Percentiles rank a stretch among this genome's conserved stretches.
Evolutionary conservation across 1,284 basidiomycete genomes (phyloP).

Genomic region (Rhodotorula glutinis): DNA sequence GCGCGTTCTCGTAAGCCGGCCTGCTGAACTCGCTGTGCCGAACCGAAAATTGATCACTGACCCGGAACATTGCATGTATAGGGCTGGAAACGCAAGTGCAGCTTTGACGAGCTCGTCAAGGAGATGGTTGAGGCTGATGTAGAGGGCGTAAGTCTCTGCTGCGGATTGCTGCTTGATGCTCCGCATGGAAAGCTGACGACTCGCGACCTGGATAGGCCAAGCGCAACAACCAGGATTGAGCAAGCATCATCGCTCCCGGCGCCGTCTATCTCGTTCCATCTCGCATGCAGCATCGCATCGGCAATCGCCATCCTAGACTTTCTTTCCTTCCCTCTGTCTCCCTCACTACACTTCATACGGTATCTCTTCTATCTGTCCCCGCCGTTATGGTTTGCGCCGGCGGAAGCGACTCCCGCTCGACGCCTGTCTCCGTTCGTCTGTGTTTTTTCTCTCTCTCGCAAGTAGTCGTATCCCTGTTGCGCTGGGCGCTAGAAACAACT

Average conservation of each 20-base stretch:
- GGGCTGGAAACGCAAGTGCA: conserved; percentile 75
- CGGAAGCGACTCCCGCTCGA: no score
- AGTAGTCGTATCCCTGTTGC: no score
- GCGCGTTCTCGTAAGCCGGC: conserved; percentile 58
- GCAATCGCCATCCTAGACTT: background rate
- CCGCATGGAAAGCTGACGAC: no score
- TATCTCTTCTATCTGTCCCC: no score
- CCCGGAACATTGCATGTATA: background rate
- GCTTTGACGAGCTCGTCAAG: conserved; percentile 73
- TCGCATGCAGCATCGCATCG: background rate
- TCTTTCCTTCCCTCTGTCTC: no score
- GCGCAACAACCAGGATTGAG: conserved; percentile 36
- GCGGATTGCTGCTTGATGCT: background rate
- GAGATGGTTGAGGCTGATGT: conserved; percentile 85
- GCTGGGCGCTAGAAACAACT: no score
- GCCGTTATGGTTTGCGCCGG: no score
- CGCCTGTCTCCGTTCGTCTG: no score
- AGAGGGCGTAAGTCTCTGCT: conserved; percentile 29
- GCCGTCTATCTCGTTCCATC: background rate
- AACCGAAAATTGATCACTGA: no score
- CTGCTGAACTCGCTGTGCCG: background rate
- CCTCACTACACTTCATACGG: no score
- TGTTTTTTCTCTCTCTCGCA: no score
- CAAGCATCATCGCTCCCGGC: background rate
- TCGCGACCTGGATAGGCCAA: no score